phyloP scores from a whole-genome alignment of 352 stramenopile genomes.

The Halophytophthora polymorphica region DNA sequence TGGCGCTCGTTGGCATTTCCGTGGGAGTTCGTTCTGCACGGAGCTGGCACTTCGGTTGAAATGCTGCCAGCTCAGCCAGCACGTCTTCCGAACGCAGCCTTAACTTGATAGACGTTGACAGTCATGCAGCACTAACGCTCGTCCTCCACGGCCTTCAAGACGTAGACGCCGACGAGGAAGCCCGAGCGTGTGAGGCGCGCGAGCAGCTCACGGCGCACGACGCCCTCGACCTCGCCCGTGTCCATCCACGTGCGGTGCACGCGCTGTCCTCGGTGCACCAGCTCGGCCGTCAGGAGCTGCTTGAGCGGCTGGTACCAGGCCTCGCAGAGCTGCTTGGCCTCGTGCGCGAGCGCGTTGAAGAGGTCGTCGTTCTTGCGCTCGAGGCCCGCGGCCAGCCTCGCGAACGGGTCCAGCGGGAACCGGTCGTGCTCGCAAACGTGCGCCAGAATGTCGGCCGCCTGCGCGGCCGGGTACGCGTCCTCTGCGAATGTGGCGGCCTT shows the following conservation, averaged over 20 bases:
- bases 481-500: slow-evolving; percentile 47
- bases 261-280: slow-evolving; percentile 28
- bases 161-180: slow-evolving; percentile 37
- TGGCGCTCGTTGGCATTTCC: too few species aligned
- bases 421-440: slow-evolving; percentile 52
- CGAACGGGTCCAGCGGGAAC: slow-evolving; percentile 45
- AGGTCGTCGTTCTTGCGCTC: slow-evolving; percentile 50
- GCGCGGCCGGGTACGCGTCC: slow-evolving; percentile 46
- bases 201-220: slow-evolving; percentile 38
- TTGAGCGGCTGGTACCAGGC: slow-evolving; percentile 39
- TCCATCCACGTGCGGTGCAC: slow-evolving; percentile 46
- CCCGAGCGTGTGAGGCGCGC: slow-evolving; percentile 29
- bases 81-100: too few species aligned
- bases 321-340: slow-evolving; percentile 34
- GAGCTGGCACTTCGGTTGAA: too few species aligned
- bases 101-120: too few species aligned
- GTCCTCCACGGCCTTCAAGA: slow-evolving; percentile 28
- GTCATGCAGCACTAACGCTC: too few species aligned
- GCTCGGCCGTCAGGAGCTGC: slow-evolving; percentile 12
- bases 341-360: slow-evolving; percentile 40
- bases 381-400: slow-evolving; percentile 26
- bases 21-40: too few species aligned
- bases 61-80: too few species aligned
- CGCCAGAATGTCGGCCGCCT: slow-evolving; percentile 46
- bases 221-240: slow-evolving; percentile 21